phyloP scores from a whole-genome alignment of 441 rosid genomes.

The Populus hybrid region DNA sequence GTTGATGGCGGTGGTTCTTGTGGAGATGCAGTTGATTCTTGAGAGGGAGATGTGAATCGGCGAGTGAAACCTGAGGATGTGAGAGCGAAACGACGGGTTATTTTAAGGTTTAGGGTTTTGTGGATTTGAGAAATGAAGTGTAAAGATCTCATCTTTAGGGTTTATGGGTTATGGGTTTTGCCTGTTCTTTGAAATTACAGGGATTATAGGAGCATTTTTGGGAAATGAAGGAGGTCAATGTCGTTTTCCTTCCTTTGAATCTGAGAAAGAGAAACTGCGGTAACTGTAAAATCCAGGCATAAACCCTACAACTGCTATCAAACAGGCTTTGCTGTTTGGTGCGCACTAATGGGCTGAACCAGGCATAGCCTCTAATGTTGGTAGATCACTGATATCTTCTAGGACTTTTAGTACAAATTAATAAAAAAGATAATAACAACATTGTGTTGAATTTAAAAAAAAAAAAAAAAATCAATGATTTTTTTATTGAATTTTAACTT shows the following conservation, averaged over 20 bases:
- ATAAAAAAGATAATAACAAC: too few relatives aligned
- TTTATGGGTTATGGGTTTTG: background rate
- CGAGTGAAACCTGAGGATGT: slow-evolving; percentile 12
- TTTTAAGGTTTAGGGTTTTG: slow-evolving; percentile 13
- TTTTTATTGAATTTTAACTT: too few relatives aligned
- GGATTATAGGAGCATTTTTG: background rate
- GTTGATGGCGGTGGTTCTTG: slow-evolving; percentile 22
- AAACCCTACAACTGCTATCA: background rate
- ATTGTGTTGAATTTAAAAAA: too few relatives aligned
- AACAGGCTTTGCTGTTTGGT: background rate
- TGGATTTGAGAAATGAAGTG: slow-evolving; percentile 38
- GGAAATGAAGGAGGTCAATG: background rate
- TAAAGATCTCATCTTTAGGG: slow-evolving; percentile 41
- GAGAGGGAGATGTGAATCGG: slow-evolving; percentile 33
- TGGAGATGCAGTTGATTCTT: slow-evolving; percentile 14
- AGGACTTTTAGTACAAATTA: too few relatives aligned
- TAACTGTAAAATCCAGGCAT: background rate
- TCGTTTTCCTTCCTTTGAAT: background rate
- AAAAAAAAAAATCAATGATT: too few relatives aligned
- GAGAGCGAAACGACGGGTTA: background rate
- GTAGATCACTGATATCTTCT: too few relatives aligned
- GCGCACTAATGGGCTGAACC: background rate
- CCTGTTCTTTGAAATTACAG: background rate
- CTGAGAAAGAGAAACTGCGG: background rate
- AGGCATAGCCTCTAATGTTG: background rate